Conservation (phyloP, 306 rosid genomes). For the cucumber (Cucumis sativus) region Cucumber_9930_V3 NC_026656.2:18626001-18626500, state of each 20-base stretch:
- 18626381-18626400: background rate
- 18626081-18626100: background rate
- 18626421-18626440: background rate
- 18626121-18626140: background rate
- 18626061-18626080: background rate
- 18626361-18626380: background rate
- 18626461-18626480: background rate
- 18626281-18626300: background rate
- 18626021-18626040: background rate
- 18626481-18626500: background rate
- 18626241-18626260: background rate
- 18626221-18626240: background rate
- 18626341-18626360: background rate
- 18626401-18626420: background rate
- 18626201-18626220: background rate
- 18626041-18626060: background rate
- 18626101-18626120: background rate
- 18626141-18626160: background rate
- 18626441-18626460: background rate
- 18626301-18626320: background rate
- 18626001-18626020: background rate
- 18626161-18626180: background rate
- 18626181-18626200: background rate
- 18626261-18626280: background rate
- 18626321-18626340: background rate